Conservation (phyloP, 164 flowering plant genomes). For the Annona squamosa region DNA sequence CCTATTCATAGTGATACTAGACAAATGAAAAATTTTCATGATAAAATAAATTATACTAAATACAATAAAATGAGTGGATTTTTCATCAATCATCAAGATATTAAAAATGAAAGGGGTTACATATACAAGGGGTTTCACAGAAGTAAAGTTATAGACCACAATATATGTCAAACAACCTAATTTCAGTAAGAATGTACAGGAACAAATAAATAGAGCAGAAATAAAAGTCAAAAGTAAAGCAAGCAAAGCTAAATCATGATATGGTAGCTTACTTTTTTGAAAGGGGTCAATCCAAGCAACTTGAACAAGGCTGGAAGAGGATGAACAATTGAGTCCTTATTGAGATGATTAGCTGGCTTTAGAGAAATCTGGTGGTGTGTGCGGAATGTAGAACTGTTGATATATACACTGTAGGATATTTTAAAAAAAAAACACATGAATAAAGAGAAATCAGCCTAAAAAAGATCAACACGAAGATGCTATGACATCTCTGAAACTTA, state of each 20-base stretch:
- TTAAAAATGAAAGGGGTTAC: no score
- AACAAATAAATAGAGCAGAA: neutral
- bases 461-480: neutral
- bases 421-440: neutral
- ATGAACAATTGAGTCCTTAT: constrained; percentile 64
- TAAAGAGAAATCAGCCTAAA: neutral
- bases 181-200: neutral
- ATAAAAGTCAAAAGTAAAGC: neutral
- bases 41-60: no score
- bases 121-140: no score
- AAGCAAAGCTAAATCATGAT: neutral
- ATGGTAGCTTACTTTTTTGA: constrained; percentile 51
- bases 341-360: constrained; percentile 38
- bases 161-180: no score
- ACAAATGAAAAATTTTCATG: no score
- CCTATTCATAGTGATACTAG: no score
- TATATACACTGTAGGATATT: constrained; percentile 50
- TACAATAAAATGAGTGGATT: no score
- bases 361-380: constrained; percentile 56
- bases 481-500: neutral
- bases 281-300: constrained; percentile 69
- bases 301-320: constrained; percentile 82
- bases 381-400: constrained; percentile 72
- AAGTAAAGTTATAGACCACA: no score
- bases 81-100: no score